phyloP scores from a whole-genome alignment of 208 protist genomes.

The Acanthamoeba sp. region DNA sequence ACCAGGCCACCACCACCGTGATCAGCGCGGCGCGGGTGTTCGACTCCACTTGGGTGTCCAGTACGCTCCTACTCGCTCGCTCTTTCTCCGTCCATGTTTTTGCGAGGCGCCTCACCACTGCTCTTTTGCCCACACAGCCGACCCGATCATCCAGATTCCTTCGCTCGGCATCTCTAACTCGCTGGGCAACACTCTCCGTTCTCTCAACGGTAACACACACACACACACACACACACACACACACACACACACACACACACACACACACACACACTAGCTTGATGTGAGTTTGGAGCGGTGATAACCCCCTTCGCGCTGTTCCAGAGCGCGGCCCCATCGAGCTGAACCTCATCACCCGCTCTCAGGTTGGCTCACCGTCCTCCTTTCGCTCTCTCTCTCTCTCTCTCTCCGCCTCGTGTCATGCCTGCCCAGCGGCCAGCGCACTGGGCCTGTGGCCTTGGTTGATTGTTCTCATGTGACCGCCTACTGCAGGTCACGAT shows the following conservation, averaged over 20 bases:
- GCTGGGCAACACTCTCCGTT: neutral
- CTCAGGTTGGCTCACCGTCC: neutral
- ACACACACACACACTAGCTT: neutral
- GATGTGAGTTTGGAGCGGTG: neutral
- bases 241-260: neutral
- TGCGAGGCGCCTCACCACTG: neutral
- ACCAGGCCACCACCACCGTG: neutral
- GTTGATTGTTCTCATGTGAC: too few species aligned
- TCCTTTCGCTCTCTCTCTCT: neutral
- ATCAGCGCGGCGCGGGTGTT: conserved; percentile 11
- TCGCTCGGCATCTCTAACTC: conserved; percentile 16
- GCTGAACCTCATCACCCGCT: neutral
- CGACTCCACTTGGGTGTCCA: conserved; percentile 31
- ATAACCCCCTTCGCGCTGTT: neutral
- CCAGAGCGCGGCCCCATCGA: neutral
- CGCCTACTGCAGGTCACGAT: neutral
- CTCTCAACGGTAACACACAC: neutral
- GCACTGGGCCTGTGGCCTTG: too few species aligned
- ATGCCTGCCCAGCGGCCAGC: too few species aligned
- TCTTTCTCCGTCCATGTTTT: neutral
- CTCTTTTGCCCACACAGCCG: neutral
- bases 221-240: neutral
- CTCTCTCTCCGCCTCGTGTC: neutral
- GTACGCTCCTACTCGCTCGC: neutral
- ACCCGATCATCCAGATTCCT: conserved; percentile 17